A percentile compares a stretch with the other conserved stretches of the same genome.
Conservation (phyloP, 345 rosid species). For the Salix koriyanagi region DNA sequence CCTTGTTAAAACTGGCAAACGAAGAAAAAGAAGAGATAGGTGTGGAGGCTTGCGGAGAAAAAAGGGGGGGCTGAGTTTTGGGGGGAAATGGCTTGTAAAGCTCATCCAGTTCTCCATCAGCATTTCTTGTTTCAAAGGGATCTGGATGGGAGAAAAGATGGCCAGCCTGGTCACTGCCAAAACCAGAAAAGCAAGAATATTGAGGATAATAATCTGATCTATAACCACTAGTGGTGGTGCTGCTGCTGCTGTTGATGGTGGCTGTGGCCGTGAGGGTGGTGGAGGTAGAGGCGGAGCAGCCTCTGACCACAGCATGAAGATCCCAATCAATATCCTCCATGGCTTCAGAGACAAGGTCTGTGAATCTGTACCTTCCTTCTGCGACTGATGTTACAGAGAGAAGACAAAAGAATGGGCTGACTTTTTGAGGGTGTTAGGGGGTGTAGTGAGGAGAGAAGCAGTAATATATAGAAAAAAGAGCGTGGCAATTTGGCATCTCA, state of each 20-base stretch:
- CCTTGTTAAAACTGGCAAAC: slow-evolving; percentile 23
- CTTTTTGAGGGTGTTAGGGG: slow-evolving; percentile 42
- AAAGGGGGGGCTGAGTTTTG: slow-evolving; percentile 31
- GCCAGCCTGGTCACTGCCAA: slow-evolving; percentile 12
- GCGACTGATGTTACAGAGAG: slow-evolving; percentile 21
- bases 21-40: slow-evolving; percentile 43
- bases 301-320: slow-evolving; percentile 90
- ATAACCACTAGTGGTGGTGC: slow-evolving; percentile 9
- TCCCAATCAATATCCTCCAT: slow-evolving; percentile 89
- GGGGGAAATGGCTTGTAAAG: slow-evolving; percentile 68
- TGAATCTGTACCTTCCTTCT: slow-evolving; percentile 28
- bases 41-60: slow-evolving; percentile 13
- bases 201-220: slow-evolving; percentile 23
- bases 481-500: slow-evolving; percentile 48
- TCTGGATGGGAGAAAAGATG: slow-evolving; percentile 22
- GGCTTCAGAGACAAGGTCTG: slow-evolving; percentile 22
- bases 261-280: slow-evolving; percentile 24
- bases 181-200: slow-evolving; percentile 19
- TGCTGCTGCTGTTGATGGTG: slow-evolving; percentile 12
- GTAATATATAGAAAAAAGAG: slow-evolving; percentile 22
- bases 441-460: slow-evolving; percentile 28
- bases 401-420: slow-evolving; percentile 63
- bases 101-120: slow-evolving; percentile 58
- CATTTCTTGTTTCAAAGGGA: slow-evolving; percentile 36
- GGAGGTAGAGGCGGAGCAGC: slow-evolving; percentile 45